Evolutionary conservation across 345 rosid species (phyloP).

Genomic region (Acer yangbiense): DNA sequence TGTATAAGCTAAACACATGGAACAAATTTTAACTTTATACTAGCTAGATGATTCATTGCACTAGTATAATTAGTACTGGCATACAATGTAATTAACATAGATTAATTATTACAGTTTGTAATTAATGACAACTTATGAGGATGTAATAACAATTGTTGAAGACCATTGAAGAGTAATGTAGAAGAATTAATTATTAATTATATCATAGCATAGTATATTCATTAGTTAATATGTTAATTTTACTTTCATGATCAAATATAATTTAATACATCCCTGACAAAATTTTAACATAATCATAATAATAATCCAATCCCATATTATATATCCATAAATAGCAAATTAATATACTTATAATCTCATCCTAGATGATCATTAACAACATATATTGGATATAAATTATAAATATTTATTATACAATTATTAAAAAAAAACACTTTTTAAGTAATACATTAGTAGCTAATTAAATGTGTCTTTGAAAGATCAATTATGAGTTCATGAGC

Average conservation of each 20-base stretch:
- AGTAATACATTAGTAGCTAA: background rate
- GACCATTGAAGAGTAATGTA: background rate
- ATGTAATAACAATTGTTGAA: background rate
- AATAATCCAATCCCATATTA: no score
- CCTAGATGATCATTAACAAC: background rate
- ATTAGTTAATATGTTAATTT: background rate
- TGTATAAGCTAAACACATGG: no score
- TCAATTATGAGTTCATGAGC: background rate
- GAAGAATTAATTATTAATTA: conserved; percentile 2
- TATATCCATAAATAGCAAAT: background rate
- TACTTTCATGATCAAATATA: background rate
- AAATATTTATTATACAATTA: background rate
- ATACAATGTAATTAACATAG: no score
- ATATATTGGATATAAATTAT: no score
- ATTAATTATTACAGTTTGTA: background rate
- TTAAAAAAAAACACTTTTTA: background rate
- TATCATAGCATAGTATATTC: conserved; percentile 1
- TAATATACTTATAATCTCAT: background rate
- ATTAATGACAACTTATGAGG: background rate
- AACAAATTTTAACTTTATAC: no score
- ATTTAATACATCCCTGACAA: no score
- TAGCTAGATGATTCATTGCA: no score
- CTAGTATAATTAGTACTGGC: no score
- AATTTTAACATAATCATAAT: background rate
- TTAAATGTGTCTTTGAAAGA: background rate